phyloP scores from a whole-genome alignment of 768 basidiomycete genomes.

The Tulasnella sp. region DNA sequence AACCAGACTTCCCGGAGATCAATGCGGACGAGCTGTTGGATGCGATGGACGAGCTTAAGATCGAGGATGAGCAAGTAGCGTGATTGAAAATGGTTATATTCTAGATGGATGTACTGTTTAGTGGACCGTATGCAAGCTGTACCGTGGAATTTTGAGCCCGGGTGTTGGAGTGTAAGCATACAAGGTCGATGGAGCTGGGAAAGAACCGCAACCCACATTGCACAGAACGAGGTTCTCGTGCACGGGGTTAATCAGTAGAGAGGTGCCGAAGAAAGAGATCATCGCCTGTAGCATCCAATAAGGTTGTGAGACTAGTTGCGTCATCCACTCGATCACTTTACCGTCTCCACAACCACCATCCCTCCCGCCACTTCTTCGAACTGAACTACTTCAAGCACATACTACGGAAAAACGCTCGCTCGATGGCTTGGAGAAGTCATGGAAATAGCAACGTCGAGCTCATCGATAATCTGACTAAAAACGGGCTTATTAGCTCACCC shows the following conservation, averaged over 20 bases:
- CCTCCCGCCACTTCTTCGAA: not conserved
- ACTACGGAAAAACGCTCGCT: not conserved
- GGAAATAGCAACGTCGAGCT: conserved; percentile 67
- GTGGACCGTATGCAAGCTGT: not conserved
- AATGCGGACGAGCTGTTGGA: conserved; percentile 79
- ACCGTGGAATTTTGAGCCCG: not conserved
- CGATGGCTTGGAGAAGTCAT: conserved; percentile 77
- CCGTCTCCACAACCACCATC: not conserved
- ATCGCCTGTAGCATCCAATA: not conserved
- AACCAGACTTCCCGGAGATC: conserved; percentile 84
- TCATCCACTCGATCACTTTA: too few species aligned
- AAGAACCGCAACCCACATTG: too few species aligned
- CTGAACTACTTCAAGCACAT: not conserved
- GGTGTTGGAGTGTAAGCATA: too few species aligned
- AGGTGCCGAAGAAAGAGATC: too few species aligned
- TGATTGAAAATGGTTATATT: not conserved
- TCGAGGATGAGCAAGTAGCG: conserved; percentile 39
- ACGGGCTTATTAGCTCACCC: conserved; percentile 50
- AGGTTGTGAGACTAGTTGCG: not conserved
- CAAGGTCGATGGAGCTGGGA: too few species aligned
- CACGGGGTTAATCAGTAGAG: too few species aligned
- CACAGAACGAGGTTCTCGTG: too few species aligned
- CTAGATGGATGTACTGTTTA: not conserved
- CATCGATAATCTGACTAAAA: conserved; percentile 52
- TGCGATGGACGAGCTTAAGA: conserved; percentile 85